Evolutionary conservation across 345 rosid genomes (phyloP).

Genomic region (Eutrema japonicum): DNA sequence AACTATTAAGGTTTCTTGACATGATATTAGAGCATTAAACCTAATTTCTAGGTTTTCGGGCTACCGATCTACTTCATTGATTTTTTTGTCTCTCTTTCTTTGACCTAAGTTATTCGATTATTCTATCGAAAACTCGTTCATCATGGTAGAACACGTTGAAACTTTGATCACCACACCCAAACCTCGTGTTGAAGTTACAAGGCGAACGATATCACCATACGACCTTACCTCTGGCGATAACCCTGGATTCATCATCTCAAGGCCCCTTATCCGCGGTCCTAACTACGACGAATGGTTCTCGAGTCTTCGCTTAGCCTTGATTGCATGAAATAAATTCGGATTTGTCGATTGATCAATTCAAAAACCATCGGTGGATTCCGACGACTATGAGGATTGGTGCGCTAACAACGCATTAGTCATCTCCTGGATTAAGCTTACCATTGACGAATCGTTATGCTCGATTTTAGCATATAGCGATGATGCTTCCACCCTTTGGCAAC

Average conservation of each 20-base stretch:
- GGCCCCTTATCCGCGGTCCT: not conserved
- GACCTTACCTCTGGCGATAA: not conserved
- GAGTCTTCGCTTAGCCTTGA: not conserved
- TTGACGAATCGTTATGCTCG: not conserved
- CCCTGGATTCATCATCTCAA: not conserved
- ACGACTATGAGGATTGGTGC: not conserved
- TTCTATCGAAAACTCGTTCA: no score
- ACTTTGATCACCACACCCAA: no score
- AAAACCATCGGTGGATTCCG: not conserved
- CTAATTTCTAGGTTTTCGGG: not conserved
- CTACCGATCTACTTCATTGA: not conserved
- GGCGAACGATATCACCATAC: not conserved
- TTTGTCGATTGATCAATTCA: not conserved
- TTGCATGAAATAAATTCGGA: not conserved
- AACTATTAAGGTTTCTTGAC: no score
- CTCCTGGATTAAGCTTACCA: not conserved
- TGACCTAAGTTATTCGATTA: not conserved
- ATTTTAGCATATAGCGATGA: not conserved
- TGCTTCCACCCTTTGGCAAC: not conserved
- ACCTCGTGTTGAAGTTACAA: not conserved
- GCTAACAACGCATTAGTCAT: not conserved
- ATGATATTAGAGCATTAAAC: not conserved
- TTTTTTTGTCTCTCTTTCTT: not conserved
- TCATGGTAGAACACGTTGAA: no score
- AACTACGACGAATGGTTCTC: not conserved